Base-by-base conservation (phyloP, 1,139 yeast species). In the Geotrichum cucujoidarum region DNA sequence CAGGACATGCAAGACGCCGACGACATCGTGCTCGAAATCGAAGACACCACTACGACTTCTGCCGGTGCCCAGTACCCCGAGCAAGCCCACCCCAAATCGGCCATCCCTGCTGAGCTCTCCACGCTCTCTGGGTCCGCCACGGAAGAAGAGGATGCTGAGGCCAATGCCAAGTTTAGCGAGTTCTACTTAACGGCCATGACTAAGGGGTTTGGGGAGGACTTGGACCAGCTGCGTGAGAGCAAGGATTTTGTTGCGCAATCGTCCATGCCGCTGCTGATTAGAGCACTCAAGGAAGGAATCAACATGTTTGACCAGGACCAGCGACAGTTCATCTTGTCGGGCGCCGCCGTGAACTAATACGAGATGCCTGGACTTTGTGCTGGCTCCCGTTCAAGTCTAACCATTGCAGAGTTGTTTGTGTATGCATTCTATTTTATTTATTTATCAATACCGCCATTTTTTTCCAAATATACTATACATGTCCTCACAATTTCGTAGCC, bases 211-310 rank as follows among this genome's bases (percentile, higher is more conserved):
- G 70, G 70, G 25, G 68, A 68, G 31, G 73, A 69, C 36, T 55
- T 69, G 17, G 63, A 65, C 47, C 57, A 58, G 38, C 54, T 69
- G 32, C 65, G 73, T 13, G 59, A 65, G 46, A 62, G 69, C 32
- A 62, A 63, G 27, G 71, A 69, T 38, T 69, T 69, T 50, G 59
- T 59, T n/a, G 58, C 58, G 4, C 60, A 62, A 25, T 24, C 27
- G 27, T 62, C 69, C 13, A 55, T 69, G 43, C 60, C 59, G 16
- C 56, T 66, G 44, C 56, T 69, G 30, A 64, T 69, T 41, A 57
- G 60, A 16, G 70, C 70, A 1, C 59, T 69, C 42, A 69, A 68
- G 51, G 60, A 64, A 43, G 73, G 73, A 20, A 59, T 59, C 30
- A 67, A 68, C 44, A 60, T 69, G 40, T 70, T 69, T 55, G 63